Evolutionary conservation across 495 filamentous ascomycete species (phyloP).

Genomic region (Rostrohypoxylon terebratum): DNA sequence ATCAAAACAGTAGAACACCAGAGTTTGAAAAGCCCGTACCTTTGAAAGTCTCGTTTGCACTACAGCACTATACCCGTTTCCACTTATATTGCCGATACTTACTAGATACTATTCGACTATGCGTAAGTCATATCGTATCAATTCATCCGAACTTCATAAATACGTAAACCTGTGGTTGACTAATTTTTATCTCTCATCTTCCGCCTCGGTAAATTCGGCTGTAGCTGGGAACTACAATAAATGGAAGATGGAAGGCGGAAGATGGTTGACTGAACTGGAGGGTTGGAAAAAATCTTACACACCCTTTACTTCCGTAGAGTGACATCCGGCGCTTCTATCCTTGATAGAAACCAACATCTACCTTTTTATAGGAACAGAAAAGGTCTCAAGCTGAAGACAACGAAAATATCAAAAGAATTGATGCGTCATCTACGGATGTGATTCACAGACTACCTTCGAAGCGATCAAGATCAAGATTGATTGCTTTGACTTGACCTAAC

Average conservation of each 20-base stretch:
- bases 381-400: constrained; percentile 15
- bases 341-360: constrained; percentile 32
- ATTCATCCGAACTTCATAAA: constrained; percentile 6
- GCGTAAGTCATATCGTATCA: background rate
- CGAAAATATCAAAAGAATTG: constrained; percentile 1
- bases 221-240: constrained; percentile 12
- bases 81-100: constrained; percentile 1
- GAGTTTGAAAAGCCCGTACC: background rate
- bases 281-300: constrained; percentile 41
- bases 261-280: constrained; percentile 25
- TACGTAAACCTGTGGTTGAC: constrained; percentile 7
- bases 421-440: constrained; percentile 30
- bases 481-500: constrained; percentile 18
- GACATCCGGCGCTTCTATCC: constrained; percentile 46
- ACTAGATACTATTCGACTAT: background rate
- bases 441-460: constrained; percentile 15
- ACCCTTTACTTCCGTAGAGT: constrained; percentile 34
- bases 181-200: constrained; percentile 3
- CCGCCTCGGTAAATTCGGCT: constrained; percentile 25
- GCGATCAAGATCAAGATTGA: constrained; percentile 16
- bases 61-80: background rate
- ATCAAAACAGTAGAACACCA: background rate
- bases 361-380: constrained; percentile 21
- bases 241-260: constrained; percentile 36
- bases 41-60: background rate